Evolutionary conservation across 257 asterid genomes (phyloP), one percentile per base, ranked within the genome.

Genomic region (Cruciata laevipes): DNA sequence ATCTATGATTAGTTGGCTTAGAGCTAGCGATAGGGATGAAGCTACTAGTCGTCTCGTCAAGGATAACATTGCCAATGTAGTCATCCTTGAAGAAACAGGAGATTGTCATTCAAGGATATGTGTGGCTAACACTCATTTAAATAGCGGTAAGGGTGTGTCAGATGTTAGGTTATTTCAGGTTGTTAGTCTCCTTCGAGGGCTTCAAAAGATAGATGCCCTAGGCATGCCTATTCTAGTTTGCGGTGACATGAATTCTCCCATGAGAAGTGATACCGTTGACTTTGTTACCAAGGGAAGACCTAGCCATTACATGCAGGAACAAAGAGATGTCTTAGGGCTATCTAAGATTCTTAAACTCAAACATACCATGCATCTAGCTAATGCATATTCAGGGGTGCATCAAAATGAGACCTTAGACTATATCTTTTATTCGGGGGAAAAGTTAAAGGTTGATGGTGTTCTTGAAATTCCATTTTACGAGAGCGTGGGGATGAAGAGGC

Each of bases 221-320:
- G 66, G 49, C 27, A 61, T 61, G 16, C 66, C 66, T 32, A 42
- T 61, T 61, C 10, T 61, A 32, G 66, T 61, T 61, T 61, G 66
- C 3, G 66, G 66, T 16, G 66, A 61, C 27, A 32, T 61, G 66
- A 61, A 61, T n/a, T 61, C 66, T 6, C 25, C 49, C 12, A 12
- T 24, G 10, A 42, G 49, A 8, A 61, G 66, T 12, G 66, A 61
- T 33, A 18, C 66, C 35, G 49, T 21, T 18, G 35, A 18, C 4
- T 61, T 31, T 13, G 47, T 61, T 18, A 1, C 20, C 10, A 33
- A 61, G 6, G 49, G 66, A 9, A 61, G 17, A 33, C 24, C 33
- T 11, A 42, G 24, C 21, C 38, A 33, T 61, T 61, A 8, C 13
- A 33, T 40, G 38, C 66, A 61, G 25, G 66, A 61, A 33, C 35